Evolutionary conservation across 306 rosid genomes (phyloP).

Genomic region (Dalbergia oliveri): DNA sequence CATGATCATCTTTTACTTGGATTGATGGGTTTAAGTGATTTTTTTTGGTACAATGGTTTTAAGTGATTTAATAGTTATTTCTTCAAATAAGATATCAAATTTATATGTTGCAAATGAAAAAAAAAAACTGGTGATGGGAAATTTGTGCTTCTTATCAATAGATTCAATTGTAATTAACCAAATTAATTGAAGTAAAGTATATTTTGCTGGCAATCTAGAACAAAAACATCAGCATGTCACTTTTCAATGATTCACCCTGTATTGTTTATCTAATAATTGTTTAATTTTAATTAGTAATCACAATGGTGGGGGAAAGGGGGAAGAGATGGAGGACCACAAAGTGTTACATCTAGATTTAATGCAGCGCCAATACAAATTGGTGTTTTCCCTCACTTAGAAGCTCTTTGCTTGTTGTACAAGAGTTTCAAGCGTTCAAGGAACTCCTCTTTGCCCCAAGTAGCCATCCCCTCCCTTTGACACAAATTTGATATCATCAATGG

Average conservation of each 20-base stretch:
- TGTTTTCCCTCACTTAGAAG: slow-evolving; percentile 38
- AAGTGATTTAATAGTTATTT: no score
- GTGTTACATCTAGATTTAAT: slow-evolving; percentile 46
- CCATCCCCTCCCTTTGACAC: slow-evolving; percentile 9
- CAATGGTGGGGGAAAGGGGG: slow-evolving; percentile 20
- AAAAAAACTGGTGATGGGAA: no score
- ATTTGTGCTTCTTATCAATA: no score
- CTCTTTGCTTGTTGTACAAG: slow-evolving; percentile 29
- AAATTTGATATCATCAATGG: slow-evolving; percentile 11
- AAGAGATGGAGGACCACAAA: slow-evolving; percentile 46
- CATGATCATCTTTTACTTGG: no score
- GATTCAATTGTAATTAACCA: no score
- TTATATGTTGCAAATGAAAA: no score
- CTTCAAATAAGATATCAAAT: no score
- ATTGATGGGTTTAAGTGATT: no score
- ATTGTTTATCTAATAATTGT: slow-evolving; percentile 1
- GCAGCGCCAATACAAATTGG: not conserved
- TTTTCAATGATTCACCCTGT: slow-evolving; percentile 8
- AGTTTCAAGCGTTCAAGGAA: slow-evolving; percentile 45
- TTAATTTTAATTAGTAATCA: slow-evolving; percentile 10
- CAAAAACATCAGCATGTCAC: not conserved
- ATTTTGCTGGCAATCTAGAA: no score
- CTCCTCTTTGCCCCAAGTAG: slow-evolving; percentile 26
- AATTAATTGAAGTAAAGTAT: no score
- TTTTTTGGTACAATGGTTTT: no score